Base-by-base conservation (phyloP, 768 basidiomycete species). In the Podaxis sp. region DNA sequence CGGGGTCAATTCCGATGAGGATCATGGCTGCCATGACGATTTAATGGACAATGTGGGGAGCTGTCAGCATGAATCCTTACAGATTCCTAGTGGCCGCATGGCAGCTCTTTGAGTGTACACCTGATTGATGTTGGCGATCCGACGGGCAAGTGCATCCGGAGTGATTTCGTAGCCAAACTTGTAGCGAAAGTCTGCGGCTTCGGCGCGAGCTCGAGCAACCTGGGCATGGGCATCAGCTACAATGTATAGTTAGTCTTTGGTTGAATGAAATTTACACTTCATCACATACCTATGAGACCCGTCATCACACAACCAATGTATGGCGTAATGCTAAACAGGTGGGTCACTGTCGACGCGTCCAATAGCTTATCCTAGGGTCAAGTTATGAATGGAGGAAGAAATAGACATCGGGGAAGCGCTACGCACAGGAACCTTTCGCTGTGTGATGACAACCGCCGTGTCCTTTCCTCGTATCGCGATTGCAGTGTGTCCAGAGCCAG, bases 121-220 rank as follows among this genome's bases (percentile, higher is more conserved):
- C 75, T 98, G 97, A 71, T 98, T 98, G 73, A 98, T 94, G 73
- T 98, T 97, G 35, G 96, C 97, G 69, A 99, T 78, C 50, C 96
- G 84, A 64, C 95, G 87, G 21, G 97, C 92, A 47, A 99, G 82
- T n/a, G 91, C 89, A 71, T 97, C 95, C 3, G 96, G 94, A 2
- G 95, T 96, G 68, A 99, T 97, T 76, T 99, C 97, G 70, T 98
- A 95, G 28, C 97, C 97, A 69, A 89, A 96, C 74, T 97, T 98
- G 79, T 96, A 92, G 65, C 95, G 82, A 80, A 94, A 98, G 6
- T 92, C 85, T 13, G 91, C 92, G 16, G 96, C 96, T 74, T 99
- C 96, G 52, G 78, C 72, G 57, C 92, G 87, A 28, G 97, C 95
- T 27, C 95, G 86, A 69, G 76, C 72, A 0, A 98, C 91, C 77